Evolutionary conservation across 768 basidiomycete species (phyloP).

Genomic region (Lyophyllum shimeji): DNA sequence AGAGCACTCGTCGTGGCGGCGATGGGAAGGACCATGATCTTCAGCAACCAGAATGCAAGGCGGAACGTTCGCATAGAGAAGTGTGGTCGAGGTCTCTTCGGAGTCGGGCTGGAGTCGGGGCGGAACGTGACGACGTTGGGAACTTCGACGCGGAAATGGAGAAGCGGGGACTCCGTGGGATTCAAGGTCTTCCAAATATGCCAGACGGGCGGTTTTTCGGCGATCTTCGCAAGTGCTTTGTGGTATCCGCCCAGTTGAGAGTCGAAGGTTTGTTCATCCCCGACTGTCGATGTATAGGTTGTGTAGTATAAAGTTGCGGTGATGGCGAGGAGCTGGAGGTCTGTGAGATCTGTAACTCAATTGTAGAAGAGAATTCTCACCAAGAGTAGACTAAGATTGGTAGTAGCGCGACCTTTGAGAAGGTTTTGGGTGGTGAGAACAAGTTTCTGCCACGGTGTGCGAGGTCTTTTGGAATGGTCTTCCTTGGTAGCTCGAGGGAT

Average conservation of each 20-base stretch:
- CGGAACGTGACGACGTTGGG: slow-evolving; percentile 74
- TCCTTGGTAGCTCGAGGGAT: slow-evolving; percentile 29
- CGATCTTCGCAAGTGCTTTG: slow-evolving; percentile 29
- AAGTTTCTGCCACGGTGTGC: slow-evolving; percentile 44
- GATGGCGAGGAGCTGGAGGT: slow-evolving; percentile 67
- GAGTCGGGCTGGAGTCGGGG: slow-evolving; percentile 32
- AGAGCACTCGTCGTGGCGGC: slow-evolving; percentile 70
- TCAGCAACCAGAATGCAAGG: slow-evolving; percentile 70
- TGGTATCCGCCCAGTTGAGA: slow-evolving; percentile 30
- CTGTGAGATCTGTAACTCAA: slow-evolving; percentile 1
- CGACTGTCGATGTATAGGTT: slow-evolving; percentile 51
- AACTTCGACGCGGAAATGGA: slow-evolving; percentile 80
- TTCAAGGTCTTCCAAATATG: slow-evolving; percentile 79
- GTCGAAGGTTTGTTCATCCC: slow-evolving; percentile 26
- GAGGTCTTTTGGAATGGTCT: slow-evolving; percentile 34
- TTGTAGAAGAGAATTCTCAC: slow-evolving; percentile 45
- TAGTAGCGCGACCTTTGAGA: slow-evolving; percentile 66
- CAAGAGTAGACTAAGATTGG: slow-evolving; percentile 79
- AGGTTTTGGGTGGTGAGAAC: slow-evolving; percentile 41
- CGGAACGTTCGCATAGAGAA: slow-evolving; percentile 50
- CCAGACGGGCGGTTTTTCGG: slow-evolving; percentile 44
- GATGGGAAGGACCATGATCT: slow-evolving; percentile 86
- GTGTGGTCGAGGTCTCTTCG: slow-evolving; percentile 35
- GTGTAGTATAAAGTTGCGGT: slow-evolving; percentile 75
- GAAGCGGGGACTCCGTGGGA: slow-evolving; percentile 58